A percentile compares a stretch with the other conserved stretches of the same genome.
phyloP scores from a whole-genome alignment of 2,329 filamentous ascomycete genomes.

The Colletotrichum sp. region DNA sequence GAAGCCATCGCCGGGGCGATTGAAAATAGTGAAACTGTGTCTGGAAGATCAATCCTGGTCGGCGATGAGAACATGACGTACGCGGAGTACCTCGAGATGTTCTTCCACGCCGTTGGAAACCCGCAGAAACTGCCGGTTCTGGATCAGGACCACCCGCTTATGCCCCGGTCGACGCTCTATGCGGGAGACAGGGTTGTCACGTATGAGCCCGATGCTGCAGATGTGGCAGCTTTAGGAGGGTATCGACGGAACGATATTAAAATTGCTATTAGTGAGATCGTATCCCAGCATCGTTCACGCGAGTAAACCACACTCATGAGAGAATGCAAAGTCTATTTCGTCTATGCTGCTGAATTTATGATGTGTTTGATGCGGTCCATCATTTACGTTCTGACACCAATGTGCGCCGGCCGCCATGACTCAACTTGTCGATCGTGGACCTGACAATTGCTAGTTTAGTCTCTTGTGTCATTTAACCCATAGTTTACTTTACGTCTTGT shows the following conservation, averaged over 20 bases:
- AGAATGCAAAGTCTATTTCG: background rate
- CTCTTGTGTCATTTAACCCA: background rate
- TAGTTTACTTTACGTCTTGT: rapidly evolving
- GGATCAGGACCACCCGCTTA: constrained; percentile 6
- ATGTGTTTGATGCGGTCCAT: background rate
- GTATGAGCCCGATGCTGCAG: constrained; percentile 5
- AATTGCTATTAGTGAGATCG: background rate
- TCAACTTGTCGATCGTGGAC: background rate
- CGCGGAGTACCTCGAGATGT: constrained; percentile 3
- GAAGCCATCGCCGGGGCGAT: background rate
- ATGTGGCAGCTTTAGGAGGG: background rate
- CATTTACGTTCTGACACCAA: rapidly evolving
- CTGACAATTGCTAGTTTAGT: rapidly evolving
- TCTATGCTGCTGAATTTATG: rapidly evolving
- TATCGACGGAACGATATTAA: background rate
- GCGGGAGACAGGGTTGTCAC: background rate
- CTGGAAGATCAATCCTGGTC: background rate
- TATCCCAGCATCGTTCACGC: background rate
- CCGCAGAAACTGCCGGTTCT: background rate
- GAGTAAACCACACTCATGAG: background rate
- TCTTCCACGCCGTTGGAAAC: background rate
- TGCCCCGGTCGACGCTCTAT: background rate
- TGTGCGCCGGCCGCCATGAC: background rate
- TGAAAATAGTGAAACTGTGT: background rate
- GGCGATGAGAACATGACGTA: constrained; percentile 4